Conservation (phyloP, 257 asterid species). For the Ligustrum vulgare region DNA sequence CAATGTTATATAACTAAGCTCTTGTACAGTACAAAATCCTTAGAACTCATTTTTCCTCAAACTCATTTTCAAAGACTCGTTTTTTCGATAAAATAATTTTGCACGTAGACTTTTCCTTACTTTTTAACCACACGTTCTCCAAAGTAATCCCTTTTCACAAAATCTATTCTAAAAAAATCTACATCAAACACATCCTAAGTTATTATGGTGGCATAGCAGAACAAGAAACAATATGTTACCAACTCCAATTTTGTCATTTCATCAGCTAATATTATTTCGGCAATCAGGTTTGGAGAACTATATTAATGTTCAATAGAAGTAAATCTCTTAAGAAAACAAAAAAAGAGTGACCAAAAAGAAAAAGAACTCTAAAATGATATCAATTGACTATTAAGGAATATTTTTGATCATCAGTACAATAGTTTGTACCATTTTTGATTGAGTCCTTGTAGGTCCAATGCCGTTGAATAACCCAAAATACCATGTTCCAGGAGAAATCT, state of each 20-base stretch:
- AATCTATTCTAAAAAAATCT: no score
- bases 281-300: neutral
- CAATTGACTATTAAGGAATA: neutral
- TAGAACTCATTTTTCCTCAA: no score
- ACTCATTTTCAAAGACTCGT: no score
- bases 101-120: no score
- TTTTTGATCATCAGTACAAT: neutral
- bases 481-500: conserved; percentile 94
- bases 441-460: conserved; percentile 85
- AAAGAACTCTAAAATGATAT: neutral
- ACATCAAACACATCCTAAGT: neutral
- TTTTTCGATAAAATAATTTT: no score
- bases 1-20: neutral
- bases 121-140: no score
- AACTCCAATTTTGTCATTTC: neutral
- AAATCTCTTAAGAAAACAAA: neutral
- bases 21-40: no score
- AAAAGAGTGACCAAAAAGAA: neutral
- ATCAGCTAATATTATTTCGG: neutral
- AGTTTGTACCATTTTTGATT: conserved; percentile 82
- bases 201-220: neutral
- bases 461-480: conserved; percentile 91
- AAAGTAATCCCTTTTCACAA: no score
- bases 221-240: neutral
- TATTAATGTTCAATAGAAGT: neutral